Base-by-base conservation (phyloP, 345 rosid species). In the Eucalyptus polybractea region DNA sequence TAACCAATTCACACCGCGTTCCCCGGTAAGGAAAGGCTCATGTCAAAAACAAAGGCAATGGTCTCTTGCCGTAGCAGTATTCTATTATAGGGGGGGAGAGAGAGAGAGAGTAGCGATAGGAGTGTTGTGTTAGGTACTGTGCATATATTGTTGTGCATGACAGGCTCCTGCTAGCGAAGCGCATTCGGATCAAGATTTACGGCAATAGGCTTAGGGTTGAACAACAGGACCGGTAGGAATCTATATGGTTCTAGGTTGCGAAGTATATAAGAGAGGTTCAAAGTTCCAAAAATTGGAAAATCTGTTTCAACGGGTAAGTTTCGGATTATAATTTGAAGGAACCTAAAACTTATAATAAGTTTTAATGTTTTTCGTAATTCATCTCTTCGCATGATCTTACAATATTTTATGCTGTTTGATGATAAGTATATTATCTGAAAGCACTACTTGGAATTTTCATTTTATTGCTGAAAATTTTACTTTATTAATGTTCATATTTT, bases 281-380 rank as follows among this genome's bases (percentile, higher is more conserved):
- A 53, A 53, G 58, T 53, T 53, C 5, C 10, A 53, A 53, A 53
- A 53, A 53, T 19, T 53, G 5, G 58, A 2, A 0, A 53, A 21
- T 7, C 1, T 53, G 0, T 53, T 53, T 53, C 10, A 53, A 53
- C 0, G 0, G 10, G 2, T 53, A 53, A 8, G 25, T 53, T 53
- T 0, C 24, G 1, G 0, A 0, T 53, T 1, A 53, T 53, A 53
- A 21, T 0, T 53, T 53, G 2, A 21, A 53, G 10, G 10, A 53
- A 53, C 0, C 24, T 53, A 53, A 53, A 19, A 19, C 25, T 19
- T 53, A 53, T 0, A 51, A 53, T 53, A 53, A 7, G 10, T 53
- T 53, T 19, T 53, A 53, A 53, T 21, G 10, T 21, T 21, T 53
- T 53, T 53, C 0, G 10, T 8, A 19, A 53, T 53, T 7, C 58